These are phyloP conservation scores for Mucuna pruriens DNA, from an alignment of 306 rosid genomes.

Conservation along the genomic window DNA sequence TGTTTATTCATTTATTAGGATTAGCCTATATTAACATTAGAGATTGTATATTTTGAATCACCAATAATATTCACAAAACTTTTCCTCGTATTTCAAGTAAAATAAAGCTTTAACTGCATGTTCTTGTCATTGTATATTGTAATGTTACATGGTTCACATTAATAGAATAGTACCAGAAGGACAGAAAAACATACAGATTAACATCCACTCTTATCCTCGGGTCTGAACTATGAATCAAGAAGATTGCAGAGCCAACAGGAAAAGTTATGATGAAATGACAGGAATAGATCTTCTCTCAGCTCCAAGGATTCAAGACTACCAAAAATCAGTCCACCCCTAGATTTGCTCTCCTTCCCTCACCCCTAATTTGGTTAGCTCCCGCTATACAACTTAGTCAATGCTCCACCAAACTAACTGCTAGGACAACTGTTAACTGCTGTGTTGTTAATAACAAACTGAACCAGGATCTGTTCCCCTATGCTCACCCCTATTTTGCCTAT, in stretches of 20 bases:
- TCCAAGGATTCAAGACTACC: slow-evolving; percentile 16
- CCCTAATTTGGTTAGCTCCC: slow-evolving; percentile 26
- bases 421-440: background rate
- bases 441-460: background rate
- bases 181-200: background rate
- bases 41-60: background rate
- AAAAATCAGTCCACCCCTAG: slow-evolving; percentile 17
- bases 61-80: background rate
- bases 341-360: slow-evolving; percentile 2
- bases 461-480: background rate
- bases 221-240: slow-evolving; percentile 25
- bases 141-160: background rate
- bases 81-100: background rate
- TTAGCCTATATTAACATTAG: background rate
- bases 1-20: background rate
- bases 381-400: background rate
- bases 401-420: background rate
- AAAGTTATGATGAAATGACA: background rate
- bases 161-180: slow-evolving; percentile 1
- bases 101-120: slow-evolving; percentile 1
- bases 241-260: slow-evolving; percentile 27
- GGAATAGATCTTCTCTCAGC: slow-evolving; percentile 8
- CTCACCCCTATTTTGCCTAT: background rate
- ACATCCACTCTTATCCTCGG: slow-evolving; percentile 9
- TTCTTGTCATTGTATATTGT: background rate